Percentiles rank a stretch among this genome's conserved stretches.
Conservation (phyloP, 1,139 yeast species). For the Scheffersomyces illinoinensis region DNA sequence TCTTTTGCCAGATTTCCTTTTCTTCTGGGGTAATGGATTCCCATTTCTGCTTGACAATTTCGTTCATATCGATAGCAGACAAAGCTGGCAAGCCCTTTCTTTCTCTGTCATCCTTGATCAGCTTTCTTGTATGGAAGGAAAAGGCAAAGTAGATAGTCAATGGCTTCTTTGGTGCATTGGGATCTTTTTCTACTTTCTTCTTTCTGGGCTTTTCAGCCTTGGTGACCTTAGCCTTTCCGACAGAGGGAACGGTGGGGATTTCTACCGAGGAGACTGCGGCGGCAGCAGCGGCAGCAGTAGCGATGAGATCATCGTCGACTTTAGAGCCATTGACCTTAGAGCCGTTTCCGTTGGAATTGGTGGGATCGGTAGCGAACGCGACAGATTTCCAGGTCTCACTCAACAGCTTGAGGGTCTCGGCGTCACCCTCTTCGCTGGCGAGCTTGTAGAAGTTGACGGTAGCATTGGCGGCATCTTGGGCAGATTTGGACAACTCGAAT, state of each 20-base stretch:
- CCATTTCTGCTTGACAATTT: slow-evolving; percentile 80
- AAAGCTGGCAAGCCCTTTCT: slow-evolving; percentile 60
- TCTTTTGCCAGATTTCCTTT: slow-evolving; percentile 73
- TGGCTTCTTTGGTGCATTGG: slow-evolving; percentile 65
- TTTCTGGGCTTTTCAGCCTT: slow-evolving; percentile 34
- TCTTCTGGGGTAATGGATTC: slow-evolving; percentile 63
- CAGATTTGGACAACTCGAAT: slow-evolving; percentile 77
- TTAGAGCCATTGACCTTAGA: slow-evolving; percentile 10
- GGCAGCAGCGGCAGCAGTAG: slow-evolving; percentile 15
- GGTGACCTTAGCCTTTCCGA: slow-evolving; percentile 14
- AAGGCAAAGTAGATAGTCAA: slow-evolving; percentile 82
- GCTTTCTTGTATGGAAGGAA: slow-evolving; percentile 63
- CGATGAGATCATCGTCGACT: slow-evolving; percentile 3
- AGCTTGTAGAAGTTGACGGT: slow-evolving; percentile 72
- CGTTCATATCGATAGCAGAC: slow-evolving; percentile 75
- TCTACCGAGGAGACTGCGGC: slow-evolving; percentile 11
- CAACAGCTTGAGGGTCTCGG: slow-evolving; percentile 34
- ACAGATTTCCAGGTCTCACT: slow-evolving; percentile 30
- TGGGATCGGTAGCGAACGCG: slow-evolving; percentile 12
- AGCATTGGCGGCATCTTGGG: slow-evolving; percentile 77
- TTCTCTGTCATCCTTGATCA: slow-evolving; percentile 64
- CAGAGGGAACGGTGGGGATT: slow-evolving; percentile 4
- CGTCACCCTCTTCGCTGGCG: slow-evolving; percentile 35
- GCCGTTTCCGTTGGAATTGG: slow-evolving; percentile 9
- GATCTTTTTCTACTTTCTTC: slow-evolving; percentile 56